These are phyloP conservation scores for Schoenoplectus triqueter DNA, from an alignment of 202 grass and related monocot genomes.

Conservation along the genomic window DNA sequence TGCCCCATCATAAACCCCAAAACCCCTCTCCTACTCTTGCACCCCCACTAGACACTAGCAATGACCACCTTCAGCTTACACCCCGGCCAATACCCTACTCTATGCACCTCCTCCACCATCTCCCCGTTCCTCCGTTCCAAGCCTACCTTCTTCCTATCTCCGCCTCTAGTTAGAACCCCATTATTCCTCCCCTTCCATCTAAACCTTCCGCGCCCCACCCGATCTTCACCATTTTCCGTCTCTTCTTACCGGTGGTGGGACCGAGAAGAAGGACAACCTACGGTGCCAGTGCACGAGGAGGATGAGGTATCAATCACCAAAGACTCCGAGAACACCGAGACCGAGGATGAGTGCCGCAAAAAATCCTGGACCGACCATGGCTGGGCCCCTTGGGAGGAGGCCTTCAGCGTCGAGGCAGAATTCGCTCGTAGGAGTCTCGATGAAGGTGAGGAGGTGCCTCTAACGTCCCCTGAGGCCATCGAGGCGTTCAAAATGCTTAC, in stretches of 20 bases:
- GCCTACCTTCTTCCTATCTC: slow-evolving; percentile 19
- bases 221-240: neutral
- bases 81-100: slow-evolving; percentile 46
- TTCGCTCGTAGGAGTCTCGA: slow-evolving; percentile 87
- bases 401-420: slow-evolving; percentile 73
- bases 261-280: neutral
- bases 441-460: slow-evolving; percentile 93
- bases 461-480: slow-evolving; percentile 70
- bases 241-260: slow-evolving; percentile 23
- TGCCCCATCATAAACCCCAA: slow-evolving; percentile 45
- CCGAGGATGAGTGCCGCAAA: slow-evolving; percentile 70
- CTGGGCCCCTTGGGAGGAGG: slow-evolving; percentile 92
- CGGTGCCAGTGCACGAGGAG: neutral
- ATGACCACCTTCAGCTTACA: slow-evolving; percentile 27
- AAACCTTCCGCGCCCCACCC: neutral
- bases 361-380: slow-evolving; percentile 71
- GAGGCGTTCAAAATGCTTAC: slow-evolving; percentile 94
- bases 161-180: slow-evolving; percentile 36
- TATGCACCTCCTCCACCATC: neutral
- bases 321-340: slow-evolving; percentile 49
- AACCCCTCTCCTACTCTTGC: slow-evolving; percentile 2
- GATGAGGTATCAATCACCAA: slow-evolving; percentile 42
- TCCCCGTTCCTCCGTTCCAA: slow-evolving; percentile 44
- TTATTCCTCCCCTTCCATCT: neutral
- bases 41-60: slow-evolving; percentile 1